Evolutionary conservation across 805 yeast species (phyloP).

Genomic region (Yarrowia hollandica): DNA sequence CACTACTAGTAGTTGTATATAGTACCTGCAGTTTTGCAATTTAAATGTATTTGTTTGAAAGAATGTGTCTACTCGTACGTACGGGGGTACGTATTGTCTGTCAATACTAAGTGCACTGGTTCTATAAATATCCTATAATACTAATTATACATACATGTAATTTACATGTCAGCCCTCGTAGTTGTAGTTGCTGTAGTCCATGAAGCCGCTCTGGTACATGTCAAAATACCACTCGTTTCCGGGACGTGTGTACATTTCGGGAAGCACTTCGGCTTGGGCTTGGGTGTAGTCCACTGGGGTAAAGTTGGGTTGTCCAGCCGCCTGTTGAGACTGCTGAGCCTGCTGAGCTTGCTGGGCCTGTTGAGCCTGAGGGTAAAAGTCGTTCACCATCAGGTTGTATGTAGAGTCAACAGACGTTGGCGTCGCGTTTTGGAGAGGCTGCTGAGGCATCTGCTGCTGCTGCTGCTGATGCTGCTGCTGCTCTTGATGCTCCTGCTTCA

Average conservation of each 20-base stretch:
- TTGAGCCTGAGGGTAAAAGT: slow-evolving; percentile 11
- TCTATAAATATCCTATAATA: slow-evolving; percentile 15
- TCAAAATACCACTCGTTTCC: slow-evolving; percentile 26
- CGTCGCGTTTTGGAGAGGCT: background rate
- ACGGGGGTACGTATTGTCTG: background rate
- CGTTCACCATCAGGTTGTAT: slow-evolving; percentile 25
- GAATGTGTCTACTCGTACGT: too few species aligned
- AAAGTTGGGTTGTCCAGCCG: background rate
- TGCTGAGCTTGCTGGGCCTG: too few species aligned
- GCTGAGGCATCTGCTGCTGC: background rate
- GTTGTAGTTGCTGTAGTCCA: slow-evolving; percentile 3
- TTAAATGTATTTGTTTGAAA: background rate
- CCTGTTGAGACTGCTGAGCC: background rate
- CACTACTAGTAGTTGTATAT: background rate
- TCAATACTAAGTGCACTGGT: too few species aligned
- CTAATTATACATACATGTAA: background rate
- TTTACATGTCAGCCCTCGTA: slow-evolving; percentile 20
- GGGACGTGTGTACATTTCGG: background rate
- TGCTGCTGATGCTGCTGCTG: background rate
- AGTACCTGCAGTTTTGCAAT: background rate
- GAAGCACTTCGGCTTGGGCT: background rate
- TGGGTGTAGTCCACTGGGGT: slow-evolving; percentile 6
- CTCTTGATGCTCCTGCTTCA: background rate
- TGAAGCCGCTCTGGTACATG: slow-evolving; percentile 24
- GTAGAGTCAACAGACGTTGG: background rate